Percentiles rank a stretch among this genome's conserved stretches.
phyloP scores from a whole-genome alignment of 2,329 filamentous ascomycete species.

The Aspergillus awamori region DNA sequence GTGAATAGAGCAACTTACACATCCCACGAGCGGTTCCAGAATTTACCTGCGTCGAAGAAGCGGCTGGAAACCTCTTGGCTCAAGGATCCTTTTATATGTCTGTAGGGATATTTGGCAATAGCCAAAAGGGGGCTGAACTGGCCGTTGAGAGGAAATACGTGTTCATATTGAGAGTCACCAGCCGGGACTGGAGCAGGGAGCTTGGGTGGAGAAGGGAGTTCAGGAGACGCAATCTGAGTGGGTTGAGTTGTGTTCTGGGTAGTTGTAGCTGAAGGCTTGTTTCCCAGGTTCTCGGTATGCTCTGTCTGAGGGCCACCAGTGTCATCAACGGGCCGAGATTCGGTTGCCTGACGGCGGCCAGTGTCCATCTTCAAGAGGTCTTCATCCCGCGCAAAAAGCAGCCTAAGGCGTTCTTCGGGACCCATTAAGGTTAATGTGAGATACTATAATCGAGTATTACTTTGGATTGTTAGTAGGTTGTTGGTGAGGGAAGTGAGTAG shows the following conservation, averaged over 20 bases:
- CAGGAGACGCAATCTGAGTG: background rate
- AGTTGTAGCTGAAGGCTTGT: background rate
- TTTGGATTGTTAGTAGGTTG: background rate
- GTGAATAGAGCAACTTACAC: slow-evolving; percentile 60
- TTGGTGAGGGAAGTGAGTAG: background rate
- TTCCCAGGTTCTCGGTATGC: background rate
- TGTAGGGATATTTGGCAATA: slow-evolving; percentile 48
- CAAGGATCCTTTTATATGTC: slow-evolving; percentile 38
- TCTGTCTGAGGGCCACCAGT: background rate
- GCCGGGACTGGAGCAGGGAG: background rate
- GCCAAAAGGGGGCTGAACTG: slow-evolving; percentile 46
- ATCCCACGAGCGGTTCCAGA: slow-evolving; percentile 68
- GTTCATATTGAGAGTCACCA: background rate
- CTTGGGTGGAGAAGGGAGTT: background rate
- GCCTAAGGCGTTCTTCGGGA: slow-evolving; percentile 27
- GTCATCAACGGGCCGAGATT: background rate
- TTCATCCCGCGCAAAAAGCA: slow-evolving; percentile 34
- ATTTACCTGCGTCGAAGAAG: slow-evolving; percentile 48
- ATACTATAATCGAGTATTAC: no score
- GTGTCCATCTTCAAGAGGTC: slow-evolving; percentile 28
- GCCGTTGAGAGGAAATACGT: slow-evolving; percentile 17
- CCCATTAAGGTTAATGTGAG: slow-evolving; percentile 24
- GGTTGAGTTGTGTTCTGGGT: background rate
- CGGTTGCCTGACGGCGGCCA: slow-evolving; percentile 14
- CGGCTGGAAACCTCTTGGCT: slow-evolving; percentile 37